These are phyloP conservation scores for Holtermannia corniformis DNA, from an alignment of 768 basidiomycete species.

Conservation along the genomic window DNA sequence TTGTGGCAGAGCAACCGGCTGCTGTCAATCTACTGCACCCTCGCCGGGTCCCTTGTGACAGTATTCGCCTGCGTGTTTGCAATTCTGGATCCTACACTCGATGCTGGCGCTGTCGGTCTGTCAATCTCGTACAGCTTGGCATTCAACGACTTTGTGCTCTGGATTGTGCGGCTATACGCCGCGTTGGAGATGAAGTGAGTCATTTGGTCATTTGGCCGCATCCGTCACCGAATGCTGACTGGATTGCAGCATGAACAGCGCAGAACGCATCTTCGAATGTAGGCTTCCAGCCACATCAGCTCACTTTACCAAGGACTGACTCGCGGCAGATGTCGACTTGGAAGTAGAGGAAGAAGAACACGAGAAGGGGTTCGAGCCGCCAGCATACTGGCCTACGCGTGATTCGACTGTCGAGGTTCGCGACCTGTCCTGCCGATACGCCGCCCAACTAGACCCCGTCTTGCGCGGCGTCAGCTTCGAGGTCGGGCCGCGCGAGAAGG, in stretches of 20 bases:
- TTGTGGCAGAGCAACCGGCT: conserved; percentile 42
- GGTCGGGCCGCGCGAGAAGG: conserved; percentile 41
- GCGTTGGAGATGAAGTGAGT: conserved; percentile 24
- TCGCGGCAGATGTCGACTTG: conserved; percentile 34
- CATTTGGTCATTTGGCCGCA: conserved; percentile 1
- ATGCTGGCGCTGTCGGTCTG: conserved; percentile 38
- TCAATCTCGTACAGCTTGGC: conserved; percentile 30
- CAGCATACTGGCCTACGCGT: conserved; percentile 43
- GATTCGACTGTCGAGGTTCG: conserved; percentile 41
- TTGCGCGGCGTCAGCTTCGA: conserved; percentile 42
- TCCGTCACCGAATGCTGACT: neutral
- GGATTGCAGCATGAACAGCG: neutral
- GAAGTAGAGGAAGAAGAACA: conserved; percentile 37
- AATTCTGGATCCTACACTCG: conserved; percentile 32
- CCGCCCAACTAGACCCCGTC: conserved; percentile 40
- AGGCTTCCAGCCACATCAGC: neutral
- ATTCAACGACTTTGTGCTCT: conserved; percentile 43
- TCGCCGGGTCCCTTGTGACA: conserved; percentile 41
- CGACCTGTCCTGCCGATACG: conserved; percentile 38
- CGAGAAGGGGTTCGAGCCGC: conserved; percentile 39
- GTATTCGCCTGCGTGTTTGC: conserved; percentile 41
- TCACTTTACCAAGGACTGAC: too few species aligned
- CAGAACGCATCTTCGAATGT: neutral
- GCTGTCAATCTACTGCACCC: conserved; percentile 38
- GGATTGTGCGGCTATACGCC: conserved; percentile 43